Conservation (phyloP, 371 early-diverging fungal genomes). For the Mortierella sp. region DNA sequence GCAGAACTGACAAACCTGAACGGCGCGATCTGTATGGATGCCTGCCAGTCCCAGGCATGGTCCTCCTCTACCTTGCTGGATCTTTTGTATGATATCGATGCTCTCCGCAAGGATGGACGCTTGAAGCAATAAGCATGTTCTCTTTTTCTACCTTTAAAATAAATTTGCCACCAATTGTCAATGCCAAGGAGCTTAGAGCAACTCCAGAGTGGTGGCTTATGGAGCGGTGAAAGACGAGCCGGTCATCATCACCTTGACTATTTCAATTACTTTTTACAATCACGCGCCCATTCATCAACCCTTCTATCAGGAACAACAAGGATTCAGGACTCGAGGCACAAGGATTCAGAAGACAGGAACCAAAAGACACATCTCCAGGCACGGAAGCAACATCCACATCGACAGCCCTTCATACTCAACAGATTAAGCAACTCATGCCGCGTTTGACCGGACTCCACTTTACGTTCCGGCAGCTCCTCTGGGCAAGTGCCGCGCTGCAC, state of each 20-base stretch:
- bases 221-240: background rate
- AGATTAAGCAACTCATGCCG: slow-evolving; percentile 8
- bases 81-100: slow-evolving; percentile 60
- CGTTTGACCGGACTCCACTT: slow-evolving; percentile 32
- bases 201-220: background rate
- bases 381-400: background rate
- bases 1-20: slow-evolving; percentile 96
- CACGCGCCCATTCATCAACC: background rate
- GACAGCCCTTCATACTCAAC: background rate
- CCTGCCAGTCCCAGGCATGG: slow-evolving; percentile 97
- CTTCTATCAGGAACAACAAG: background rate
- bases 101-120: slow-evolving; percentile 19
- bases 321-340: background rate
- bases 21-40: slow-evolving; percentile 85
- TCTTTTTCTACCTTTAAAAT: no score
- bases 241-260: background rate
- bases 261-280: background rate
- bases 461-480: slow-evolving; percentile 44
- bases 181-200: background rate
- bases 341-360: background rate
- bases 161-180: no score
- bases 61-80: slow-evolving; percentile 86
- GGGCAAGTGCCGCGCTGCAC: slow-evolving; percentile 67
- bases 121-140: background rate
- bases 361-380: background rate